These are phyloP conservation scores for Yamadazyma olivae DNA, from an alignment of 805 yeast genomes.

Conservation along the genomic window DNA sequence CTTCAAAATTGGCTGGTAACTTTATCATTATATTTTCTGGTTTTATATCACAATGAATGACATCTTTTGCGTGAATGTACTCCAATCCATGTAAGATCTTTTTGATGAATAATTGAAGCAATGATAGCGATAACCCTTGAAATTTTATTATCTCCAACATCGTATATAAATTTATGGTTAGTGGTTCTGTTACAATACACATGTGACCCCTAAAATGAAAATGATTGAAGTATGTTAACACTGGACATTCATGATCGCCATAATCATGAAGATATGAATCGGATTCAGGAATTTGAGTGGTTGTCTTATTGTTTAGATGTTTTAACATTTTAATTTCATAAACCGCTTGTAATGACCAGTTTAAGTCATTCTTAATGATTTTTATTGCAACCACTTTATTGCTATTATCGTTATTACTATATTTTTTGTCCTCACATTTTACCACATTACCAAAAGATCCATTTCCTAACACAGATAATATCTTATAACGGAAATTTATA, in stretches of 20 bases:
- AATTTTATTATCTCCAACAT: constrained; percentile 48
- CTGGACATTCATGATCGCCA: constrained; percentile 15
- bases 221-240: constrained; percentile 62
- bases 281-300: background rate
- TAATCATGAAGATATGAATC: constrained; percentile 15
- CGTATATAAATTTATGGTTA: constrained; percentile 67
- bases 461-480: constrained; percentile 57
- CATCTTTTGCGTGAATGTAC: constrained; percentile 52
- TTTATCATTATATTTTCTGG: constrained; percentile 69
- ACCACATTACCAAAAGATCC: constrained; percentile 85
- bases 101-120: constrained; percentile 44
- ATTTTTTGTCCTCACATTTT: constrained; percentile 64
- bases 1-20: constrained; percentile 20
- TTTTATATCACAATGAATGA: constrained; percentile 83
- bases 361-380: constrained; percentile 67
- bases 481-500: constrained; percentile 69
- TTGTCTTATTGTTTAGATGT: constrained; percentile 29
- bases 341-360: constrained; percentile 74
- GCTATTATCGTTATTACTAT: constrained; percentile 1
- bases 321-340: constrained; percentile 71
- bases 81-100: constrained; percentile 60
- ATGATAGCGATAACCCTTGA: constrained; percentile 43
- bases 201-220: constrained; percentile 80
- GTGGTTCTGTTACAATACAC: constrained; percentile 73
- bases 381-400: constrained; percentile 66